Evolutionary conservation across 345 rosid species (phyloP).

Genomic region (Iberis pinnata): DNA sequence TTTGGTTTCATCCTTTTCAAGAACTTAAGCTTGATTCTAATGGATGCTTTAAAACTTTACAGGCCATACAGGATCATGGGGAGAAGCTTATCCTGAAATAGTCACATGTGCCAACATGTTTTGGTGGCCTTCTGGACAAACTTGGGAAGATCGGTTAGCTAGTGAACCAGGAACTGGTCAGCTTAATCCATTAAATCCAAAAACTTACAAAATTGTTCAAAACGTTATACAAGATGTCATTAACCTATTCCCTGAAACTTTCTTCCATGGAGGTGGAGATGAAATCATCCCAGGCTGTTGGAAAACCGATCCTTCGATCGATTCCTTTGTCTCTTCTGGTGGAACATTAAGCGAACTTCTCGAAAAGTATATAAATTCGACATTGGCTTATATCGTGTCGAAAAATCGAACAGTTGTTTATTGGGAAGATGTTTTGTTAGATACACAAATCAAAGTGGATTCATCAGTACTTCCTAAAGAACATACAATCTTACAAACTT

Average conservation of each 20-base stretch:
- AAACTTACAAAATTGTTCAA: slow-evolving; percentile 59
- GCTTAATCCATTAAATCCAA: slow-evolving; percentile 65
- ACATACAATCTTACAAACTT: slow-evolving; percentile 67
- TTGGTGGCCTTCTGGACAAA: slow-evolving; percentile 61
- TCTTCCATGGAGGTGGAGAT: slow-evolving; percentile 72
- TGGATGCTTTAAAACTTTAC: slow-evolving; percentile 10
- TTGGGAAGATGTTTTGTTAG: slow-evolving; percentile 77
- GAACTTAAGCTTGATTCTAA: slow-evolving; percentile 4
- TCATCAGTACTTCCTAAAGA: slow-evolving; percentile 46
- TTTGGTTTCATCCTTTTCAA: too few species aligned
- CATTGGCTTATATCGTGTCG: slow-evolving; percentile 58
- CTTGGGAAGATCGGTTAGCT: slow-evolving; percentile 58
- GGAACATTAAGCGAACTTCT: slow-evolving; percentile 68
- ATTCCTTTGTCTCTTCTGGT: slow-evolving; percentile 45
- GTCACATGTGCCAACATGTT: slow-evolving; percentile 81
- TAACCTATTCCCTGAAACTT: slow-evolving; percentile 58
- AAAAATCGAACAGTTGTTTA: slow-evolving; percentile 67
- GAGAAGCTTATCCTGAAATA: slow-evolving; percentile 70
- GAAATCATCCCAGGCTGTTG: slow-evolving; percentile 76
- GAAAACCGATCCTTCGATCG: slow-evolving; percentile 61
- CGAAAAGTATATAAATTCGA: slow-evolving; percentile 48
- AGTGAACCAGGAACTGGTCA: slow-evolving; percentile 87
- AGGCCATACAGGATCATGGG: slow-evolving; percentile 89
- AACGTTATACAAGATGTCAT: slow-evolving; percentile 47
- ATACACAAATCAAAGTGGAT: slow-evolving; percentile 41